These are phyloP conservation scores for Camellia granthamiana DNA, from an alignment of 148 eudicot genomes.

Conservation along the genomic window DNA sequence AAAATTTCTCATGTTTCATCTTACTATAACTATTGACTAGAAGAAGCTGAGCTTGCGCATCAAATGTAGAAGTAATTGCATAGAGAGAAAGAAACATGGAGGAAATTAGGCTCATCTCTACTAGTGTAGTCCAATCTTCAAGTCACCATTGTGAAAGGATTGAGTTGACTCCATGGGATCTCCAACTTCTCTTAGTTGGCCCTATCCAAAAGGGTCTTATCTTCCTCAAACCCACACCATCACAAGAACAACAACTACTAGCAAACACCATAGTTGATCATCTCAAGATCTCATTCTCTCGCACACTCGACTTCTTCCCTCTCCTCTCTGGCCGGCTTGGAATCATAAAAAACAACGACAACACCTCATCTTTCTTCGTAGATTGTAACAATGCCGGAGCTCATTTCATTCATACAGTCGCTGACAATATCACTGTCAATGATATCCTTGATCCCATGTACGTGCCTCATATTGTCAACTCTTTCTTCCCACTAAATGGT, in stretches of 20 bases:
- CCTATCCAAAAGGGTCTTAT: constrained; percentile 33
- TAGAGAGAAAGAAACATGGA: constrained; percentile 2
- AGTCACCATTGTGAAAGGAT: not conserved
- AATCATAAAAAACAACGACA: not conserved
- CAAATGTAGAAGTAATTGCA: too few species aligned
- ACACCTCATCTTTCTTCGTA: constrained; percentile 17
- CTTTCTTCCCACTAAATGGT: constrained; percentile 30
- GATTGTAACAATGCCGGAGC: constrained; percentile 37
- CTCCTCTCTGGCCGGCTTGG: constrained; percentile 40
- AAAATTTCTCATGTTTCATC: too few species aligned
- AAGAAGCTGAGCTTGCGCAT: not conserved
- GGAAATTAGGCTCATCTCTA: not conserved
- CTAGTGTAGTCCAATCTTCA: not conserved
- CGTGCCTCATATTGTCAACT: constrained; percentile 27
- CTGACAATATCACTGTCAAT: not conserved
- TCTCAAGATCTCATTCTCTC: constrained; percentile 30
- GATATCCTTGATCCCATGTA: constrained; percentile 20
- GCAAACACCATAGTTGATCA: constrained; percentile 7
- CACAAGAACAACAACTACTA: not conserved
- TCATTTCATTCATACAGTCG: constrained; percentile 23
- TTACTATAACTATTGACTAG: too few species aligned
- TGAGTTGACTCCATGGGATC: constrained; percentile 37
- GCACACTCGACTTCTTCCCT: constrained; percentile 30
- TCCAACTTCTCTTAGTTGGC: constrained; percentile 17
- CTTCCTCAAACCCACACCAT: constrained; percentile 26